Percentiles rank a stretch among this genome's conserved stretches.
These are phyloP conservation scores for Schwanniomyces polymorphus DNA, from an alignment of 805 yeast genomes.

Conservation along the genomic window DNA sequence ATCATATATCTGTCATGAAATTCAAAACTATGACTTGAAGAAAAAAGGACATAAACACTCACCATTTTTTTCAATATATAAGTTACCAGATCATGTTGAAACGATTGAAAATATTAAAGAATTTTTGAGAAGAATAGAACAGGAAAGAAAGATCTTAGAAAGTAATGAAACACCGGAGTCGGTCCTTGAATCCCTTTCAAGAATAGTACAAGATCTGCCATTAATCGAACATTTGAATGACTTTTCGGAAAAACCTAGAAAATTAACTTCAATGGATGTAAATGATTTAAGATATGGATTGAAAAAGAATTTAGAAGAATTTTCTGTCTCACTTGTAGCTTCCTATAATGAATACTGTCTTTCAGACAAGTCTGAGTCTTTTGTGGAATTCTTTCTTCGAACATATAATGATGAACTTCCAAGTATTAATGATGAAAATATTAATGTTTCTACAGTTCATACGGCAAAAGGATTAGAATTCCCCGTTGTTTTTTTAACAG, in stretches of 20 bases:
- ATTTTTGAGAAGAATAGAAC: conserved; percentile 13
- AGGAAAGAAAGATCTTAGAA: conserved; percentile 17
- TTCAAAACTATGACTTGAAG: neutral
- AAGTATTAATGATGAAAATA: conserved; percentile 21
- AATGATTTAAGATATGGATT: conserved; percentile 9
- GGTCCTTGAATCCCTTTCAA: conserved; percentile 31
- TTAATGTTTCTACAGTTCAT: conserved; percentile 69
- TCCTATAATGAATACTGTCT: conserved; percentile 12
- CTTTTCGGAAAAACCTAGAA: neutral
- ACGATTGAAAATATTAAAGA: conserved; percentile 14
- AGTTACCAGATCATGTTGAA: conserved; percentile 6
- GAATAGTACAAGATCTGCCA: conserved; percentile 32
- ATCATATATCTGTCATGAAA: neutral
- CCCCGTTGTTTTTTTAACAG: conserved; percentile 59
- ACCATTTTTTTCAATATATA: conserved; percentile 6
- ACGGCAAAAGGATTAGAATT: conserved; percentile 75
- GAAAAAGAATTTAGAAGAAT: conserved; percentile 13
- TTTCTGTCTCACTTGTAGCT: conserved; percentile 18
- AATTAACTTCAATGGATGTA: conserved; percentile 3
- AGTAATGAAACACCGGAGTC: conserved; percentile 29
- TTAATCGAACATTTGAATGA: conserved; percentile 24
- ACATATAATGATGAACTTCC: conserved; percentile 40
- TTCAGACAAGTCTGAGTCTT: conserved; percentile 12
- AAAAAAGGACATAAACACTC: neutral
- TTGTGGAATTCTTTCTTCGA: conserved; percentile 40